phyloP scores from a whole-genome alignment of 2,329 filamentous ascomycete genomes.

The Didymosphaeria variabile region DNA sequence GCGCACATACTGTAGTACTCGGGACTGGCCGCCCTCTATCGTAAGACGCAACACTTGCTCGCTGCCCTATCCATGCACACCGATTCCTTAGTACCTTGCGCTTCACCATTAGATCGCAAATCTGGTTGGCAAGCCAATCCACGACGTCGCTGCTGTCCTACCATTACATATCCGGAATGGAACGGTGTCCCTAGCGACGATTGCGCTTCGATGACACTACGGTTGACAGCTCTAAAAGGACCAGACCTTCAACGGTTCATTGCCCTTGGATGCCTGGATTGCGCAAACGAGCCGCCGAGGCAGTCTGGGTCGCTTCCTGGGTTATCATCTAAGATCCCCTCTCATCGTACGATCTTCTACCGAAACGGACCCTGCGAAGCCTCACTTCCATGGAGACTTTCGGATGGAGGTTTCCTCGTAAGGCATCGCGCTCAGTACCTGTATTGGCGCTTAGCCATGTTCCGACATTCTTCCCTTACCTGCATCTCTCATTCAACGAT shows the following conservation, averaged over 20 bases:
- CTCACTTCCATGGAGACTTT: constrained; percentile 6
- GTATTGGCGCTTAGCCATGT: constrained; percentile 16
- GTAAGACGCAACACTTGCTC: constrained; percentile 35
- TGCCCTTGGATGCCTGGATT: constrained; percentile 18
- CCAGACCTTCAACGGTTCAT: constrained; percentile 10
- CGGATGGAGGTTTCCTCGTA: constrained; percentile 6
- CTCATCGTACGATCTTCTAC: constrained; percentile 6
- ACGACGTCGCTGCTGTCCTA: constrained; percentile 36
- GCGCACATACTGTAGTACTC: constrained; percentile 35
- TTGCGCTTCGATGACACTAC: constrained; percentile 13
- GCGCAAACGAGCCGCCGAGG: constrained; percentile 7
- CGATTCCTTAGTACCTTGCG: constrained; percentile 29
- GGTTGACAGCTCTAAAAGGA: constrained; percentile 10
- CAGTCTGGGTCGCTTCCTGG: constrained; percentile 6
- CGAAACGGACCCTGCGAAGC: constrained; percentile 7
- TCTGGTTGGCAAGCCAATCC: constrained; percentile 24
- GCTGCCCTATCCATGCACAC: constrained; percentile 31
- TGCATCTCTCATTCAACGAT: constrained; percentile 11
- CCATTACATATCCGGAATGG: constrained; percentile 15
- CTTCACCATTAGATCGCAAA: constrained; percentile 34
- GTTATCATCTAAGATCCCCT: constrained; percentile 1
- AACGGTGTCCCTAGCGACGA: constrained; percentile 19
- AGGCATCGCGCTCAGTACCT: not conserved
- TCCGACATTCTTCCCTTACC: constrained; percentile 4
- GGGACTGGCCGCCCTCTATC: constrained; percentile 46